Evolutionary conservation across 805 yeast species (phyloP).

Genomic region (Suhomyces kilbournensis): DNA sequence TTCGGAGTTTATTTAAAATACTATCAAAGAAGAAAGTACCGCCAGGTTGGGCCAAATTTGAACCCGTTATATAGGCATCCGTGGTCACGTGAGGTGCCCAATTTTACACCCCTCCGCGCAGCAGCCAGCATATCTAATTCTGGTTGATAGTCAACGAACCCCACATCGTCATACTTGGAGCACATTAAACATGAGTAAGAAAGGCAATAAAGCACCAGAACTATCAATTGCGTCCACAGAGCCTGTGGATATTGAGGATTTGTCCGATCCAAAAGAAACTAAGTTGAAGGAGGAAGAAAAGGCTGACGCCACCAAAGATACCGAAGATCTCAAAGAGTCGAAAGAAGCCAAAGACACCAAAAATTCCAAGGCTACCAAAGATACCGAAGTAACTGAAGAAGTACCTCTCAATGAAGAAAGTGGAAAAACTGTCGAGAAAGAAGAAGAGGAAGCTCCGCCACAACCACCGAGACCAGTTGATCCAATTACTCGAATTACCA

Average conservation of each 20-base stretch:
- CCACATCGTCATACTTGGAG: neutral
- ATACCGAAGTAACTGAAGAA: neutral
- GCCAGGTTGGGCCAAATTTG: neutral
- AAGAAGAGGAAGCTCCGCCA: slow-evolving; percentile 26
- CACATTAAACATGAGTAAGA: neutral
- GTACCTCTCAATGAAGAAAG: slow-evolving; percentile 3
- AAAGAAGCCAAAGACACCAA: neutral
- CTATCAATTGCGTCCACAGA: neutral
- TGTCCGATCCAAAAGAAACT: neutral
- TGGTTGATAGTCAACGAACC: neutral
- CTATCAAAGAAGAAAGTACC: slow-evolving; percentile 20
- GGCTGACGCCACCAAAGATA: neutral
- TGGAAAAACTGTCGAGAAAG: slow-evolving; percentile 6
- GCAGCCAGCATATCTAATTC: neutral
- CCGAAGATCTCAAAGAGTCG: neutral
- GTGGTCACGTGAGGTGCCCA: neutral
- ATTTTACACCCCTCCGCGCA: neutral
- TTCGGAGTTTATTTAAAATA: slow-evolving; percentile 29
- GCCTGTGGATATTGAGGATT: neutral
- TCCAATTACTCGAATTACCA: slow-evolving; percentile 51
- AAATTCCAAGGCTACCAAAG: neutral
- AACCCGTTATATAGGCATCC: neutral
- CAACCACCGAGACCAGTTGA: slow-evolving; percentile 58
- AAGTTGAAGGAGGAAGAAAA: neutral
- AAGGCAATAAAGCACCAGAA: neutral